phyloP scores from a whole-genome alignment of 2,329 filamentous ascomycete species.

The Neospermospora avenae region DNA sequence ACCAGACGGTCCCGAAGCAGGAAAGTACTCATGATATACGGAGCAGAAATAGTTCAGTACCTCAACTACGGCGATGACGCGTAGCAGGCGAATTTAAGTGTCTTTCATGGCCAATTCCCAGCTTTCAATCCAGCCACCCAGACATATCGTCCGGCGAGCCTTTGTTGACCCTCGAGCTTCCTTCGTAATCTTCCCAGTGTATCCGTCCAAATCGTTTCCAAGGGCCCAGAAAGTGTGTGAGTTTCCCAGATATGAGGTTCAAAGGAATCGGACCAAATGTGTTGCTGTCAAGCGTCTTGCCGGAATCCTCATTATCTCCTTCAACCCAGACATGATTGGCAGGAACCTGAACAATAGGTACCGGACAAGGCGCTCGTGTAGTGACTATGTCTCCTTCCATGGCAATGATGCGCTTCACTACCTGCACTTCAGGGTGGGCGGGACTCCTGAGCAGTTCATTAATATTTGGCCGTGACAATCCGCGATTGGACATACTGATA shows the following conservation, averaged over 20 bases:
- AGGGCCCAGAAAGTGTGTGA: constrained; percentile 71
- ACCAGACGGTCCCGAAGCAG: too few relatives aligned
- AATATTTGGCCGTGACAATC: background rate
- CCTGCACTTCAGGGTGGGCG: constrained; percentile 61
- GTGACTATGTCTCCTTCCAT: constrained; percentile 74
- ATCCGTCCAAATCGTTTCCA: constrained; percentile 55
- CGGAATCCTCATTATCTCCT: constrained; percentile 64
- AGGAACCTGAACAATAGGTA: constrained; percentile 61
- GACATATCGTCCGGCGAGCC: constrained; percentile 27
- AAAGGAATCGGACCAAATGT: constrained; percentile 81
- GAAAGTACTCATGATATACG: too few relatives aligned
- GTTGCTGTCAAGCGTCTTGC: constrained; percentile 78
- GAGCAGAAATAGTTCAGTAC: too few relatives aligned
- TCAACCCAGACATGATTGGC: constrained; percentile 92
- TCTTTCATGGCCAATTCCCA: background rate
- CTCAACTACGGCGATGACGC: background rate
- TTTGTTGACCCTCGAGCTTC: constrained; percentile 41
- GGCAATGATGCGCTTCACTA: constrained; percentile 80
- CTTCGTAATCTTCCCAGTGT: constrained; percentile 51
- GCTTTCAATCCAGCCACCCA: constrained; percentile 20
- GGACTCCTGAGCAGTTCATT: constrained; percentile 58
- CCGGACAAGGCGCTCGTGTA: constrained; percentile 59
- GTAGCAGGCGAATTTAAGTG: background rate
- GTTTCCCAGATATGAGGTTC: constrained; percentile 70
- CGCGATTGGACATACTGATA: constrained; percentile 50